phyloP scores from a whole-genome alignment of 768 basidiomycete species.

The Lactarius indigo region DNA sequence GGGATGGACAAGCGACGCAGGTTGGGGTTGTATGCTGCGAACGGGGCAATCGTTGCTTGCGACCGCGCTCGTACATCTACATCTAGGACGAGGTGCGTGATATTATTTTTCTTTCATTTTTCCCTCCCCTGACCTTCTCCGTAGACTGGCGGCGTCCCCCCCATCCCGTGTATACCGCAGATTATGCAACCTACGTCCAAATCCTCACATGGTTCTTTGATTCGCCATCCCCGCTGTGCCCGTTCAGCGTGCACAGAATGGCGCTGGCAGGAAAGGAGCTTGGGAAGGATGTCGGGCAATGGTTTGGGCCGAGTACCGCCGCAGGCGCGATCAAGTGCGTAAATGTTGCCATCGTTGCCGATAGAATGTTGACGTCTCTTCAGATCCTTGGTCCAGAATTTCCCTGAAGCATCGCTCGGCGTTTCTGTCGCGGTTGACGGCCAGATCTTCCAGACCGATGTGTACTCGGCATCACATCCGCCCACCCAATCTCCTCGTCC shows the following conservation, averaged over 20 bases:
- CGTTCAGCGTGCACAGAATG: conserved; percentile 96
- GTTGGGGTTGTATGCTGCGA: conserved; percentile 91
- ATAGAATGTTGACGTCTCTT: not conserved
- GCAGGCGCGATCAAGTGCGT: conserved; percentile 88
- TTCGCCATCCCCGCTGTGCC: conserved; percentile 74
- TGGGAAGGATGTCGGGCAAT: conserved; percentile 93
- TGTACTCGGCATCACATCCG: conserved; percentile 66
- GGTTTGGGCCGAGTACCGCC: conserved; percentile 98
- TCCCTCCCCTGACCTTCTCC: conserved; percentile 1
- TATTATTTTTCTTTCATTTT: not conserved
- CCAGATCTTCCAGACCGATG: conserved; percentile 79
- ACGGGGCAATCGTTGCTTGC: conserved; percentile 84
- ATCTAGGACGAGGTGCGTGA: conserved; percentile 67
- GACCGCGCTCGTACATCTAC: conserved; percentile 69
- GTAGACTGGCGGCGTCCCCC: conserved; percentile 85
- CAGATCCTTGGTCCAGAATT: conserved; percentile 74
- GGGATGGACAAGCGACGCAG: conserved; percentile 80
- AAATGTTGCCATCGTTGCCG: not conserved
- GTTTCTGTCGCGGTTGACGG: conserved; percentile 83
- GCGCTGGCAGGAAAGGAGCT: conserved; percentile 91
- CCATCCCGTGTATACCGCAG: conserved; percentile 51
- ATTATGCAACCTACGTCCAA: conserved; percentile 84
- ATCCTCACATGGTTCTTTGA: conserved; percentile 96
- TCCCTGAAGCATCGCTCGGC: conserved; percentile 75
- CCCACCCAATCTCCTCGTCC: conserved; percentile 31